These are phyloP conservation scores for Phellopilus nigrolimitatus DNA, from an alignment of 1,284 basidiomycete genomes.

Conservation along the genomic window DNA sequence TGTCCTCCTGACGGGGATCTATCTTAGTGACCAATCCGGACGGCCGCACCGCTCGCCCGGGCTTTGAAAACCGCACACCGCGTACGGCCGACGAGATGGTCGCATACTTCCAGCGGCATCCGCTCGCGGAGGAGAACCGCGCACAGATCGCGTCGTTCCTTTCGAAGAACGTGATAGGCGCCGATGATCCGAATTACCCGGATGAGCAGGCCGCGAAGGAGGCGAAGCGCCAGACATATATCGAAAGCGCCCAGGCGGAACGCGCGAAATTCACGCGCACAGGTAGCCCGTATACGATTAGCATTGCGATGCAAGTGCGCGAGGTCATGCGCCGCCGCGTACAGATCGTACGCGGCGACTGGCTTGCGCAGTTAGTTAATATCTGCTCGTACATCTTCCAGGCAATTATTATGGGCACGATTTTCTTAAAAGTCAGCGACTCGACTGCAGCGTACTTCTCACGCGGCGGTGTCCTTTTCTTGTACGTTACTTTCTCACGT, in stretches of 20 bases:
- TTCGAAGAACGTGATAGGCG: slow-evolving; percentile 28
- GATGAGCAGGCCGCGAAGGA: slow-evolving; percentile 46
- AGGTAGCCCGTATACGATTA: slow-evolving; percentile 24
- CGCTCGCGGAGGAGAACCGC: slow-evolving; percentile 28
- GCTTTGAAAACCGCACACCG: slow-evolving; percentile 46
- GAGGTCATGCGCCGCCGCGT: slow-evolving; percentile 32
- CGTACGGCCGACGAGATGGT: slow-evolving; percentile 61
- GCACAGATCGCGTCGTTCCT: slow-evolving; percentile 35
- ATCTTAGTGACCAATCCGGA: slow-evolving; percentile 52
- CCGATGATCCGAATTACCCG: too few relatives aligned
- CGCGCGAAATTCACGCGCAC: slow-evolving; percentile 16
- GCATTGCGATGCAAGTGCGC: slow-evolving; percentile 29
- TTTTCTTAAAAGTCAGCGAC: slow-evolving; percentile 63
- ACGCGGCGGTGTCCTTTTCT: slow-evolving; percentile 74
- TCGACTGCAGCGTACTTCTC: slow-evolving; percentile 70
- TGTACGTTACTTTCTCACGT: too few relatives aligned
- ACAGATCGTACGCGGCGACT: slow-evolving; percentile 35
- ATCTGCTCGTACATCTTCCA: slow-evolving; percentile 50
- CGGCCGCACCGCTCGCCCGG: slow-evolving; percentile 50
- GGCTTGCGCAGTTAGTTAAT: slow-evolving; percentile 35
- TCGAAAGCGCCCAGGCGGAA: slow-evolving; percentile 36
- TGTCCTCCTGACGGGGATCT: not conserved
- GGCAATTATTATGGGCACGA: slow-evolving; percentile 71
- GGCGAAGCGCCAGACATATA: slow-evolving; percentile 83
- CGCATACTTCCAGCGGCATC: slow-evolving; percentile 30